Percentiles rank a stretch among this genome's conserved stretches.
Evolutionary conservation across 495 filamentous ascomycete genomes (phyloP).

Genomic region (Sordaria brevicollis): DNA sequence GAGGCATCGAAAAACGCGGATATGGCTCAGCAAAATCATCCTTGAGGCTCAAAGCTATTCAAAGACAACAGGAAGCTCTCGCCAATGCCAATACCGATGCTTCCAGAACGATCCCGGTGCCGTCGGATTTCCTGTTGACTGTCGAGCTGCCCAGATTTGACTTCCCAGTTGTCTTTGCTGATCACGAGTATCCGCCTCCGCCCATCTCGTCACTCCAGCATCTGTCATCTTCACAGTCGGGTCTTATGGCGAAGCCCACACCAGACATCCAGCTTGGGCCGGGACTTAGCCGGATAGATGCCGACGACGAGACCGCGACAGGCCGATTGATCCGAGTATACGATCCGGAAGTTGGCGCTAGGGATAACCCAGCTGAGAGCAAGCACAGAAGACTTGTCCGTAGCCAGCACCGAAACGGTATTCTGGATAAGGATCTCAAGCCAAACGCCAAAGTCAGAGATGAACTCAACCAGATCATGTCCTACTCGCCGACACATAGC

Average conservation of each 20-base stretch:
- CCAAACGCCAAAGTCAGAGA: conserved; percentile 95
- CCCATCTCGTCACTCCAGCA: conserved; percentile 63
- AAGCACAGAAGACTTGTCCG: conserved; percentile 88
- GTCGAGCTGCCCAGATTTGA: conserved; percentile 93
- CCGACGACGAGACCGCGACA: conserved; percentile 38
- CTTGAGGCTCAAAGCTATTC: conserved; percentile 16
- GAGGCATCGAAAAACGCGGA: conserved; percentile 68
- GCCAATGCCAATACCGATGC: not conserved
- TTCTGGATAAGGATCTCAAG: conserved; percentile 85
- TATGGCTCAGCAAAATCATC: conserved; percentile 39
- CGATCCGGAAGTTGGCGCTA: conserved; percentile 81
- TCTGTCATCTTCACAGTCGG: conserved; percentile 50
- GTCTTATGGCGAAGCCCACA: conserved; percentile 60
- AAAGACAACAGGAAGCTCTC: conserved; percentile 20
- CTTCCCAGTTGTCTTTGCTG: conserved; percentile 89
- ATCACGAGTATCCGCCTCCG: conserved; percentile 82
- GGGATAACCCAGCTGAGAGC: conserved; percentile 88
- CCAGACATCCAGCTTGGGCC: conserved; percentile 77
- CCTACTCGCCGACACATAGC: conserved; percentile 83
- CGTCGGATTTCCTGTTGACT: conserved; percentile 57
- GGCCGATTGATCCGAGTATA: conserved; percentile 71
- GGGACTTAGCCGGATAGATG: conserved; percentile 59
- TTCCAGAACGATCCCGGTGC: conserved; percentile 31
- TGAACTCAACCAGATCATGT: conserved; percentile 82
- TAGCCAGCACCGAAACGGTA: conserved; percentile 78